A percentile compares a stretch with the other conserved stretches of the same genome.
Evolutionary conservation across 2,329 filamentous ascomycete species (phyloP).

Genomic region (Lasiodiplodia citricola): DNA sequence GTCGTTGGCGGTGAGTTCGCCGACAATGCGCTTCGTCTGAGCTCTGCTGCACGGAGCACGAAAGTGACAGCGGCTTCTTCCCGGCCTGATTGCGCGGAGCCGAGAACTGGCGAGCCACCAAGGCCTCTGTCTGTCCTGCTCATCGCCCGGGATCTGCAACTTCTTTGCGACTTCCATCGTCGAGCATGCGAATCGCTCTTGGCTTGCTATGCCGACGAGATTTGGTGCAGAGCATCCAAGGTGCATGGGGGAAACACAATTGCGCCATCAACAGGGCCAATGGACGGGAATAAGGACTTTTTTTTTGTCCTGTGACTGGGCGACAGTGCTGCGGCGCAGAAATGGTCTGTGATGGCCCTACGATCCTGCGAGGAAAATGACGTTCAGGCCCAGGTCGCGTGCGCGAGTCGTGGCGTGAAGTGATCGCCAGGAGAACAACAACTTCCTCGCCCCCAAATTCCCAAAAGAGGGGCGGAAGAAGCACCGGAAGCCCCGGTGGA

Average conservation of each 20-base stretch:
- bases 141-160: background rate
- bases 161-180: background rate
- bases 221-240: background rate
- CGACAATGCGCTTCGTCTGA: background rate
- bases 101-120: background rate
- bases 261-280: background rate
- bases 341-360: background rate
- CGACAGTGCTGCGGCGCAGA: background rate
- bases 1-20: constrained; percentile 6
- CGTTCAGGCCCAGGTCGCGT: background rate
- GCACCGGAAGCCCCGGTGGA: background rate
- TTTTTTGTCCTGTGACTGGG: background rate
- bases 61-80: background rate
- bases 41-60: background rate
- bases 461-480: background rate
- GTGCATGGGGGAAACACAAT: background rate
- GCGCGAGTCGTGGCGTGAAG: constrained; percentile 9
- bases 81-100: background rate
- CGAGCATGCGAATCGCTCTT: background rate
- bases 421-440: constrained; percentile 14
- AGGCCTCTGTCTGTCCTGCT: background rate
- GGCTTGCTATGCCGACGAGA: background rate
- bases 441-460: background rate
- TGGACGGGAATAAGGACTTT: background rate
- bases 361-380: background rate